A percentile compares a stretch with the other conserved stretches of the same genome.
These are phyloP conservation scores for Tulasnella sp. DNA, from an alignment of 768 basidiomycete species.

Conservation along the genomic window DNA sequence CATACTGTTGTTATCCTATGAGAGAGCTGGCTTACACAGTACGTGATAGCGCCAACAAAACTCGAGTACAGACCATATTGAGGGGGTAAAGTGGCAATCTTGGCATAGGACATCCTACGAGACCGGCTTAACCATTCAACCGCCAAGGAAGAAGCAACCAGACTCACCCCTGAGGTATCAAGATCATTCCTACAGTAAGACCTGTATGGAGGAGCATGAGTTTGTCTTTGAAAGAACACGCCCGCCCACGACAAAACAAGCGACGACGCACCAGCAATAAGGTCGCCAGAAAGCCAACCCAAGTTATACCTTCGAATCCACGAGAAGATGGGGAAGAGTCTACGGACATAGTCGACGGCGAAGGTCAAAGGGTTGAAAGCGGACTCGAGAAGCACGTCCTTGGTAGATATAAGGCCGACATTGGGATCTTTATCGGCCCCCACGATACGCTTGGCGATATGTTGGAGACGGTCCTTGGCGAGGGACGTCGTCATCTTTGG, in stretches of 20 bases:
- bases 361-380: not conserved
- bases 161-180: constrained; percentile 66
- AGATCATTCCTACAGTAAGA: constrained; percentile 84
- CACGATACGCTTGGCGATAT: constrained; percentile 3
- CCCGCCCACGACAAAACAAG: not conserved
- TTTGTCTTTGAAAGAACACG: no score
- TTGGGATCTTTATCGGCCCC: constrained; percentile 14
- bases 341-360: constrained; percentile 41
- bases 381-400: constrained; percentile 2
- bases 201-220: constrained; percentile 3
- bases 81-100: constrained; percentile 59
- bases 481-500: no score
- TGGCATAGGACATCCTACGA: constrained; percentile 32
- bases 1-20: not conserved
- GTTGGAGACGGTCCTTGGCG: not conserved
- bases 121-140: no score
- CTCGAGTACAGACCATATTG: constrained; percentile 92
- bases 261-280: constrained; percentile 54
- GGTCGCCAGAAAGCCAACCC: constrained; percentile 66
- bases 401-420: not conserved
- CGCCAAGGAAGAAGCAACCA: not conserved
- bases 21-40: constrained; percentile 35
- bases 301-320: constrained; percentile 77
- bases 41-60: constrained; percentile 73
- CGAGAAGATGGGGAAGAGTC: constrained; percentile 69